Percentiles rank a stretch among this genome's conserved stretches.
Evolutionary conservation across 2,329 filamentous ascomycete species (phyloP).

Genomic region (Beauveria rudraprayagi): DNA sequence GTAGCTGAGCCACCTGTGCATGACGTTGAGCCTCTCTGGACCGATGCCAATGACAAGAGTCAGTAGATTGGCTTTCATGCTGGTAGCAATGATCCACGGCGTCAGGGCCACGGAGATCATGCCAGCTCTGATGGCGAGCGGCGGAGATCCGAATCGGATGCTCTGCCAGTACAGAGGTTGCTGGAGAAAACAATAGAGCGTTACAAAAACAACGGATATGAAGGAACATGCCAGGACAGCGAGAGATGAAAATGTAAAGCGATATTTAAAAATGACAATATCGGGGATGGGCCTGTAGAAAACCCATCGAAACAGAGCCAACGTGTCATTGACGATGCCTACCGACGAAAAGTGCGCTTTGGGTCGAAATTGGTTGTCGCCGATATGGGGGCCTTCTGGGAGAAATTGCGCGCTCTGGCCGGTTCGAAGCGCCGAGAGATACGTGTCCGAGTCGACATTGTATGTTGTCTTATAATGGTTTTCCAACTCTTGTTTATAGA

Average conservation of each 20-base stretch:
- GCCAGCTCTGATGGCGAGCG: constrained; percentile 75
- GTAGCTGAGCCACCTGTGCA: constrained; percentile 89
- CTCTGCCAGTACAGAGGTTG: constrained; percentile 86
- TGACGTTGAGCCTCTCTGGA: constrained; percentile 83
- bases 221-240: constrained; percentile 62
- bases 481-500: constrained; percentile 76
- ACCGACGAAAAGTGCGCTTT: constrained; percentile 72
- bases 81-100: constrained; percentile 84
- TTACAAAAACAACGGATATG: constrained; percentile 61
- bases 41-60: constrained; percentile 81
- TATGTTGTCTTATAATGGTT: constrained; percentile 52
- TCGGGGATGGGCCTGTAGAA: constrained; percentile 84
- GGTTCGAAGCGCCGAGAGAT: constrained; percentile 38
- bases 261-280: constrained; percentile 56
- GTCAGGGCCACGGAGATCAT: constrained; percentile 90
- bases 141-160: constrained; percentile 80
- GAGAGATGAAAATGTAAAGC: constrained; percentile 74
- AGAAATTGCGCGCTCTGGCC: constrained; percentile 64
- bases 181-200: constrained; percentile 76
- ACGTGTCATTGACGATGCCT: constrained; percentile 63
- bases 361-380: constrained; percentile 48
- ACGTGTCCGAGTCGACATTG: constrained; percentile 40
- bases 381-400: constrained; percentile 51
- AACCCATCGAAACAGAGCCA: constrained; percentile 79
- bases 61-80: constrained; percentile 85